These are phyloP conservation scores for Elaeagnus macrophylla DNA, from an alignment of 306 rosid genomes.

Conservation along the genomic window DNA sequence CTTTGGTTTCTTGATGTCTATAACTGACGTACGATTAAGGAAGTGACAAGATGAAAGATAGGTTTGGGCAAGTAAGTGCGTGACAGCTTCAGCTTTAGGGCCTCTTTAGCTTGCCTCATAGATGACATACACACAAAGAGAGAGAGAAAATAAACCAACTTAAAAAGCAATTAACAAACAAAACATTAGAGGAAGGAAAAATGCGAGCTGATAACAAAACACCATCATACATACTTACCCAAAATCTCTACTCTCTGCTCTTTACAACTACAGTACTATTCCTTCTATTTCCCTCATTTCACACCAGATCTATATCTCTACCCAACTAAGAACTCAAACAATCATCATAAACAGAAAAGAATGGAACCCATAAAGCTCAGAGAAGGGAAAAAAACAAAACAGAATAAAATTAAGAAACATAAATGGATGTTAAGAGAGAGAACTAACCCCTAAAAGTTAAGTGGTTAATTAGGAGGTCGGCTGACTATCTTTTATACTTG, in stretches of 20 bases:
- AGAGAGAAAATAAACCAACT: conserved; percentile 8
- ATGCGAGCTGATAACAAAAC: conserved; percentile 59
- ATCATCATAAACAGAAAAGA: conserved; percentile 48
- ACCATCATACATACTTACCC: conserved; percentile 49
- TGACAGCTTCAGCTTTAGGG: conserved; percentile 60
- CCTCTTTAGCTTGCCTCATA: conserved; percentile 41
- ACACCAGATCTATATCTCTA: conserved; percentile 82
- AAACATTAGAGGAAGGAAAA: conserved; percentile 51
- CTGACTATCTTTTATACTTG: no score
- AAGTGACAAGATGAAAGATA: conserved; percentile 55
- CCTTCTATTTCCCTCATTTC: conserved; percentile 49
- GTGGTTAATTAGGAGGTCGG: conserved; percentile 33
- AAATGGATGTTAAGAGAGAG: no score
- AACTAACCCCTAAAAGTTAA: no score
- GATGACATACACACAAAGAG: conserved; percentile 15
- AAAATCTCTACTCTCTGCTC: conserved; percentile 38
- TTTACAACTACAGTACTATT: conserved; percentile 35
- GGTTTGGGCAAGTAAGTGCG: conserved; percentile 43
- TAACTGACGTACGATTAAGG: conserved; percentile 77
- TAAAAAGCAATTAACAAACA: conserved; percentile 39
- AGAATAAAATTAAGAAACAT: conserved; percentile 35
- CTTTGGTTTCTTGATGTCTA: conserved; percentile 48
- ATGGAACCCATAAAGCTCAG: conserved; percentile 20
- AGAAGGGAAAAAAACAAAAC: conserved; percentile 39
- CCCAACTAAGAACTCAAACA: conserved; percentile 42